phyloP scores from a whole-genome alignment of 805 yeast genomes.

The Wickerhamomyces silvicola region DNA sequence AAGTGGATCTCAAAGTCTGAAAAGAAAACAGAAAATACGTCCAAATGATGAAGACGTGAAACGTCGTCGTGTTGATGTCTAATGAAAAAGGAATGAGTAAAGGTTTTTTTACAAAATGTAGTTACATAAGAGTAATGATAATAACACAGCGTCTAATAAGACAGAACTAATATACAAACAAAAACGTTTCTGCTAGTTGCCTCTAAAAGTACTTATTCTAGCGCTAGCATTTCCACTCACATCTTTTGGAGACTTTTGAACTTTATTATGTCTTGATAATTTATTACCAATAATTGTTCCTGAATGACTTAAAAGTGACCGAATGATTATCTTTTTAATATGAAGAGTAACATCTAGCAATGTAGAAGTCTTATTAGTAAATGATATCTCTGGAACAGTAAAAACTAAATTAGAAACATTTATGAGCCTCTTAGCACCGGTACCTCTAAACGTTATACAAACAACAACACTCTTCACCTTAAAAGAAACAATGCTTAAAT shows the following conservation, averaged over 20 bases:
- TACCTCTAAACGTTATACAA: conserved; percentile 71
- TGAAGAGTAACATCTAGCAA: conserved; percentile 57
- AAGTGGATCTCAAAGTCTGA: conserved; percentile 22
- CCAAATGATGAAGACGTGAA: conserved; percentile 24
- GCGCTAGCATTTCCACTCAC: conserved; percentile 19
- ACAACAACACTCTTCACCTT: conserved; percentile 44
- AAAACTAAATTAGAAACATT: conserved; percentile 73
- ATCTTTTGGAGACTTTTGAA: conserved; percentile 10
- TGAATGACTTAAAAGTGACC: conserved; percentile 53
- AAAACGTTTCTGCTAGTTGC: conserved; percentile 1
- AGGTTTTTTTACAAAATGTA: too few relatives aligned
- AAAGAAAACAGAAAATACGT: conserved; percentile 33
- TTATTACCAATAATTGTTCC: conserved; percentile 80
- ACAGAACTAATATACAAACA: not conserved
- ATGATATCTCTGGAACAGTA: conserved; percentile 53
- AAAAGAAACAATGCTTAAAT: conserved; percentile 59
- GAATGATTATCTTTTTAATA: conserved; percentile 57
- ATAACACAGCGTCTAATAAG: not conserved
- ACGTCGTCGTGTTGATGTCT: conserved; percentile 21
- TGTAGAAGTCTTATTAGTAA: conserved; percentile 65
- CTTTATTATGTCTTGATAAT: conserved; percentile 32
- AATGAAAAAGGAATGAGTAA: too few relatives aligned
- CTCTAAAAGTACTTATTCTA: conserved; percentile 18
- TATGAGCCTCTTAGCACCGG: conserved; percentile 58
- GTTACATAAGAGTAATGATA: not conserved